Percentiles rank a stretch among this genome's conserved stretches.
phyloP scores from a whole-genome alignment of 2,329 filamentous ascomycete genomes.

The Verticillium nonalfalfae region DNA sequence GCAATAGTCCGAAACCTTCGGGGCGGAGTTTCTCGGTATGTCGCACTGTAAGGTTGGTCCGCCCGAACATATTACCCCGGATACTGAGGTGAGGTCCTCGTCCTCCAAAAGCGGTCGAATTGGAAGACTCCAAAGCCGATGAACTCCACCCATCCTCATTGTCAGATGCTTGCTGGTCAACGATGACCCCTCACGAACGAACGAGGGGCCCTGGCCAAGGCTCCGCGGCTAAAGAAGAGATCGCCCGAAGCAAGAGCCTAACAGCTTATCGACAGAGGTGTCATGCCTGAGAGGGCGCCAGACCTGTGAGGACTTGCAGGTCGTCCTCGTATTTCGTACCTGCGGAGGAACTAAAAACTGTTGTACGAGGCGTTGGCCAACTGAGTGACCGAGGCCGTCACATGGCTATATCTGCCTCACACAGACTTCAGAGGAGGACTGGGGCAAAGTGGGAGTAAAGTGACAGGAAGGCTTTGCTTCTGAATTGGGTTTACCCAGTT shows the following conservation, averaged over 20 bases:
- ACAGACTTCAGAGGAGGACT: too few relatives aligned
- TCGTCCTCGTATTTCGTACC: too few relatives aligned
- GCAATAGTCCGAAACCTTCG: not conserved
- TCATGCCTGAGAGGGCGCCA: too few relatives aligned
- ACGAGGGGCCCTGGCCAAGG: not conserved
- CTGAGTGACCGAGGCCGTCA: too few relatives aligned
- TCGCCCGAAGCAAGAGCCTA: not conserved
- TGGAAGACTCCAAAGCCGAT: not conserved
- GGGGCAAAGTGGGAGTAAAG: too few relatives aligned
- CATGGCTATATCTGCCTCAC: too few relatives aligned
- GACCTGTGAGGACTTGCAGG: too few relatives aligned
- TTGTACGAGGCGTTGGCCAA: too few relatives aligned
- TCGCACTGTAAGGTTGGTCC: not conserved
- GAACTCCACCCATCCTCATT: not conserved
- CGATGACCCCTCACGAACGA: not conserved
- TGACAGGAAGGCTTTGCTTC: too few relatives aligned
- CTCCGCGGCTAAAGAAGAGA: not conserved
- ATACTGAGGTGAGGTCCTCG: not conserved
- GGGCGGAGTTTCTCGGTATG: not conserved
- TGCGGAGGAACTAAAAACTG: too few relatives aligned
- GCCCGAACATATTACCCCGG: not conserved
- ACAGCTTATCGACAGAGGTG: too few relatives aligned
- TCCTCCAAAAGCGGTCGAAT: not conserved
- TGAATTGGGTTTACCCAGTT: too few relatives aligned
- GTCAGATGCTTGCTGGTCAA: not conserved